Base-by-base conservation (phyloP, 352 stramenopile genomes). In the Halophytophthora batemanensis region DNA sequence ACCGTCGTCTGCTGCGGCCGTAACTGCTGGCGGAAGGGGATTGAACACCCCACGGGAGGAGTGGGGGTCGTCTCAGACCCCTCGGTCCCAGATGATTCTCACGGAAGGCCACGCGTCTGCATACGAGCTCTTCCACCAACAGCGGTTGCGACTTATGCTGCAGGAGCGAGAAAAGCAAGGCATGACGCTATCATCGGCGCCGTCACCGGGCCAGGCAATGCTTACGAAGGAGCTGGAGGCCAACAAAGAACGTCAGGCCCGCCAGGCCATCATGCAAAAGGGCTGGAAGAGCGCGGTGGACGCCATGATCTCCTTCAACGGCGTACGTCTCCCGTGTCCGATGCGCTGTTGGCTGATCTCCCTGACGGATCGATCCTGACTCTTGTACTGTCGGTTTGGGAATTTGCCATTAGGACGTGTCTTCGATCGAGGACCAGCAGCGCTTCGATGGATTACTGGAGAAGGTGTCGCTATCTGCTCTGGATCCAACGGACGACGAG, bases 191-290 rank as follows among this genome's bases (percentile, higher is more conserved):
- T 86, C 77, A 0, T 89, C 82, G 1, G 82, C 80, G 7, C 82
- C 82, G 18, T 95, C 84, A 15, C 84, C 84, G 19, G 84, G 84
- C 4, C 84, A 95, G 64, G 84, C 84, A 8, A 69, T 95, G 69
- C 68, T 95, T 7, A 95, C 84, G n/a, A 93, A 92, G 54, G 84
- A 95, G 45, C 63, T 95, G 21, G 82, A 90, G 47, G 84, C 82
- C 7, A 95, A 95, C 64, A 95, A 92, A 42, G 84, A 95, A 51
- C 78, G 82, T 7, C 82, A 93, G 66, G 88, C 88, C 19, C 77
- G 82, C 19, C 84, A 94, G 64, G 82, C 84, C 25, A 92, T 95
- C 51, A 90, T 95, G 80, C 82, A 95, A 19, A 88, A 92, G 61
- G 84, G 84, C 7, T 95, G 84, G 84, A 95, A 90, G 59, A 87